A percentile compares a stretch with the other conserved stretches of the same genome.
phyloP scores from a whole-genome alignment of 352 stramenopile genomes.

The Globisporangium parvum region DNA sequence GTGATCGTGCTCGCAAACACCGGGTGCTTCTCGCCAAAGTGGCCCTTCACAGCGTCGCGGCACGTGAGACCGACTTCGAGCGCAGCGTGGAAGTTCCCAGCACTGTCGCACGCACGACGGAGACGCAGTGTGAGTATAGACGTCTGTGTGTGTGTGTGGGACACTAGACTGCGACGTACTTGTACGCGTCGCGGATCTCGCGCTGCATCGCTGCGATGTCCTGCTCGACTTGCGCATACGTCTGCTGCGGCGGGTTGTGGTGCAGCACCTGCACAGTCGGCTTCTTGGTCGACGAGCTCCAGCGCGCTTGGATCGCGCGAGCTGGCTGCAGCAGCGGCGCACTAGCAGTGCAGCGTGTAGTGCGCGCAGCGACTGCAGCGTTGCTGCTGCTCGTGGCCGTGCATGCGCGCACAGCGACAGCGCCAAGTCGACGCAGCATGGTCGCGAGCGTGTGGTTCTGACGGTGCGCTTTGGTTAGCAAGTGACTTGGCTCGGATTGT shows the following conservation, averaged over 20 bases:
- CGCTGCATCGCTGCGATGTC: conserved; percentile 79
- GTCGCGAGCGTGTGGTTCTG: conserved; percentile 7
- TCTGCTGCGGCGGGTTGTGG: conserved; percentile 41
- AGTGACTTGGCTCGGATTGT: too few species aligned
- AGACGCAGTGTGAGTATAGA: neutral
- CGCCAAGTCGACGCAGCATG: conserved; percentile 5
- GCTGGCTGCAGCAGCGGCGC: neutral
- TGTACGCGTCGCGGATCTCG: conserved; percentile 79
- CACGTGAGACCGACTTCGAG: conserved; percentile 63
- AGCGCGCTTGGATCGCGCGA: neutral
- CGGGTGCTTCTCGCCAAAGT: conserved; percentile 74
- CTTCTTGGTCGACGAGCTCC: conserved; percentile 15
- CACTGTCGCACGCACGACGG: conserved; percentile 31
- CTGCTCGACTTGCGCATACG: conserved; percentile 67
- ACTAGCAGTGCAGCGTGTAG: neutral
- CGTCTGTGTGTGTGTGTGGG: neutral
- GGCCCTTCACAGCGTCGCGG: conserved; percentile 58
- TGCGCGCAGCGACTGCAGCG: neutral
- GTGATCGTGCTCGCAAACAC: conserved; percentile 83
- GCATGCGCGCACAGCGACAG: neutral
- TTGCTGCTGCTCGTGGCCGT: neutral
- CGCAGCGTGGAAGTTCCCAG: conserved; percentile 55
- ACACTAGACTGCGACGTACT: conserved; percentile 24
- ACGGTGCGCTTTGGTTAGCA: neutral
- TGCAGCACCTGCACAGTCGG: conserved; percentile 51